Conservation (phyloP, 31 red algal genomes). For the Porphyra umbilicalis region DNA sequence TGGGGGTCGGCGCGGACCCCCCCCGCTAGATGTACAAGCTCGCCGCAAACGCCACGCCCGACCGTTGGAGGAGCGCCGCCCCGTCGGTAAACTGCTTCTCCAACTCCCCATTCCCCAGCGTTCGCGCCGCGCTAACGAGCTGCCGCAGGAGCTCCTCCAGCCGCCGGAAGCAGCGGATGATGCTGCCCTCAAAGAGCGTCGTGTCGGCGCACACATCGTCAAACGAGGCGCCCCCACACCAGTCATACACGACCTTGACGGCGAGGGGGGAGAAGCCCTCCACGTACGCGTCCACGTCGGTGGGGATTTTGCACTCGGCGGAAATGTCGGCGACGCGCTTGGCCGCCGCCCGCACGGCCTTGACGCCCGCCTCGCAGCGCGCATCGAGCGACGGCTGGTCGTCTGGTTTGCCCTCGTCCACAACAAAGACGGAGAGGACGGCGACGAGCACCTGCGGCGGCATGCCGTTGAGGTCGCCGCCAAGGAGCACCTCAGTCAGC, state of each 20-base stretch:
- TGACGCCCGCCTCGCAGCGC: conserved; percentile 1
- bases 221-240: conserved; percentile 88
- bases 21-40: conserved; percentile 90
- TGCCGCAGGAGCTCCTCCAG: conserved; percentile 96
- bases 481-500: conserved; percentile 87
- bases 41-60: conserved; percentile 88
- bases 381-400: conserved; percentile 36
- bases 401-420: conserved; percentile 89
- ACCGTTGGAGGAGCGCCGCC: conserved; percentile 59
- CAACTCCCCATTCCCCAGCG: conserved; percentile 80
- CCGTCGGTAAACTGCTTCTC: conserved; percentile 70
- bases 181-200: conserved; percentile 95
- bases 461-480: conserved; percentile 78
- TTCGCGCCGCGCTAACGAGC: conserved; percentile 73
- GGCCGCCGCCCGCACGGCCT: conserved; percentile 14
- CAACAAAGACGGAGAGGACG: conserved; percentile 92
- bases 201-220: conserved; percentile 59
- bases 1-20: too few relatives aligned
- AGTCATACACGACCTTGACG: conserved; percentile 83
- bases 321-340: conserved; percentile 58
- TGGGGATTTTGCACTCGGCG: conserved; percentile 74
- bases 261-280: conserved; percentile 76
- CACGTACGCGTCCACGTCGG: conserved; percentile 81
- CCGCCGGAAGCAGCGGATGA: conserved; percentile 94
- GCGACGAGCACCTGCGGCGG: conserved; percentile 60